These are phyloP conservation scores for Combretum micranthum DNA, from an alignment of 345 rosid genomes.

Conservation along the genomic window DNA sequence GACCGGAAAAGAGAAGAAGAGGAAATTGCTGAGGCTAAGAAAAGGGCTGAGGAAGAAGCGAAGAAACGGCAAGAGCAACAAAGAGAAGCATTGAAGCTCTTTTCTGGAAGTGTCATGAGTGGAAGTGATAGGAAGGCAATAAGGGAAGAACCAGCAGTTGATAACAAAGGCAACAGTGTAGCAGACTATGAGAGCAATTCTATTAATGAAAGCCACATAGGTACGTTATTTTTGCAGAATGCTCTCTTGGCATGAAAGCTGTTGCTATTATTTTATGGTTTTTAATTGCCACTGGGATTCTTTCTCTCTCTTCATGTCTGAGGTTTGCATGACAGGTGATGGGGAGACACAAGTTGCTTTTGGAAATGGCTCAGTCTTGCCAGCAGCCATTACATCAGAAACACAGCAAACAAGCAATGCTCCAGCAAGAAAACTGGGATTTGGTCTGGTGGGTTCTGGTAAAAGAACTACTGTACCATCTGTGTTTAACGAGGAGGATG, in stretches of 20 bases:
- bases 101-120: conserved; percentile 35
- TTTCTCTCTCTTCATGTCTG: conserved; percentile 4
- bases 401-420: conserved; percentile 37
- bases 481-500: conserved; percentile 93
- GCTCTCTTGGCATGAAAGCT: background rate
- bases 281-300: background rate
- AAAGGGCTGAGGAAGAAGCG: conserved; percentile 65
- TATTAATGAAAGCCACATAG: conserved; percentile 22
- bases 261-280: background rate
- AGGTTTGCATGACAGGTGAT: conserved; percentile 26
- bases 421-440: conserved; percentile 76
- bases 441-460: conserved; percentile 94
- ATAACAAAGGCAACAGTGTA: conserved; percentile 34
- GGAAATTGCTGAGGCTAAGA: conserved; percentile 78
- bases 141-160: conserved; percentile 26
- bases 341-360: conserved; percentile 49
- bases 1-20: conserved; percentile 75
- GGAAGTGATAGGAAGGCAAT: conserved; percentile 29
- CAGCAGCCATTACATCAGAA: conserved; percentile 40
- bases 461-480: conserved; percentile 85
- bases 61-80: conserved; percentile 50
- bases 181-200: conserved; percentile 12
- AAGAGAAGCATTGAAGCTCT: conserved; percentile 48
- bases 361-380: conserved; percentile 37
- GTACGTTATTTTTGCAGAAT: conserved; percentile 7